Percentiles rank a stretch among this genome's conserved stretches.
phyloP scores from a whole-genome alignment of 208 protist species.

The Lotmaria passim region DNA sequence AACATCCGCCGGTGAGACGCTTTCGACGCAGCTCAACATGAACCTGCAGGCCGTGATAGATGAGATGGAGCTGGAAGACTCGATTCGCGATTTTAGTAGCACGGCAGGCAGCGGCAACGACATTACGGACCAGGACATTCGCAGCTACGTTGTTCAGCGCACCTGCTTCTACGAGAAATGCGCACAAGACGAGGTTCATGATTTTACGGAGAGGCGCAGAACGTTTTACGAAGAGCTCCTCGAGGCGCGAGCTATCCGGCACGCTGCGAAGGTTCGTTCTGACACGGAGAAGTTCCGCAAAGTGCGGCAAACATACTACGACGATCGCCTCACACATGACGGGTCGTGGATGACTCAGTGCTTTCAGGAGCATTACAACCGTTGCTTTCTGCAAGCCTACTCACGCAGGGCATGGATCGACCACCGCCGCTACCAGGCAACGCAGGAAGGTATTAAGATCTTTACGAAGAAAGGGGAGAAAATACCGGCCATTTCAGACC shows the following conservation, averaged over 20 bases:
- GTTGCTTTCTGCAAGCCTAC: slow-evolving; percentile 56
- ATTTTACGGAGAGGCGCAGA: slow-evolving; percentile 39
- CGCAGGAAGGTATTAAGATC: slow-evolving; percentile 27
- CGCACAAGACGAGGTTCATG: slow-evolving; percentile 46
- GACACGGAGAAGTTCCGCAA: slow-evolving; percentile 49
- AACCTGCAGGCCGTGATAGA: slow-evolving; percentile 25
- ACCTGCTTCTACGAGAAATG: slow-evolving; percentile 53
- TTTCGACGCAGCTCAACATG: slow-evolving; percentile 39
- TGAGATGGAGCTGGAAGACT: slow-evolving; percentile 34
- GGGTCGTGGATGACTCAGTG: slow-evolving; percentile 48
- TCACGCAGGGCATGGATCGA: slow-evolving; percentile 44
- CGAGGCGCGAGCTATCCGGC: slow-evolving; percentile 44
- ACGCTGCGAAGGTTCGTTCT: slow-evolving; percentile 46
- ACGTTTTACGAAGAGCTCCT: slow-evolving; percentile 62
- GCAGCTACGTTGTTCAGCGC: slow-evolving; percentile 45
- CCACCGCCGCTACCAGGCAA: slow-evolving; percentile 33
- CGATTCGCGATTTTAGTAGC: slow-evolving; percentile 42
- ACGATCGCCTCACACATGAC: slow-evolving; percentile 36
- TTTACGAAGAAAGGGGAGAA: slow-evolving; percentile 22
- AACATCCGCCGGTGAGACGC: not conserved
- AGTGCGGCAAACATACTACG: slow-evolving; percentile 43
- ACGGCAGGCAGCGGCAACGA: slow-evolving; percentile 37
- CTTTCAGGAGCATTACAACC: slow-evolving; percentile 60
- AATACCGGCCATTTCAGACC: slow-evolving; percentile 30
- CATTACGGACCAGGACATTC: slow-evolving; percentile 52